Base-by-base conservation (phyloP, 139 green algal genomes). In the Trebouxia sp. region DNA sequence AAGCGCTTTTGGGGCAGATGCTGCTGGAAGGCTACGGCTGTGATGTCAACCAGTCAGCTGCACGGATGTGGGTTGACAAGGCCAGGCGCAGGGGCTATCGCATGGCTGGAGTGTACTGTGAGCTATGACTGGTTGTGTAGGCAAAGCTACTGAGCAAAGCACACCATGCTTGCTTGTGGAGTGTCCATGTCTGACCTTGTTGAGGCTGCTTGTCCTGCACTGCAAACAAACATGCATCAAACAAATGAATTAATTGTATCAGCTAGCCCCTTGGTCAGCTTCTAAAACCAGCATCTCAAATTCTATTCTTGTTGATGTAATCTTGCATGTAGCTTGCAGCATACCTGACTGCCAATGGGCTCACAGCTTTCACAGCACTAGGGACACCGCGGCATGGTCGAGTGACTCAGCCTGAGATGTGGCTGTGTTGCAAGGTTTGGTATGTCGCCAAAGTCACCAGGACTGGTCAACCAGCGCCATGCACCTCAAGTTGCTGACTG, bases 21-120 rank as follows among this genome's bases (percentile, higher is more conserved):
- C 86, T 94, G 69, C 78, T 87, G 38, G 91, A 96, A 80, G 92
- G 92, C 10, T 96, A 96, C 41, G 92, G 92, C 26, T 94, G 91
- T 80, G 72, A 90, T 22, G 76, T 85, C 22, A 85, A 95, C 79
- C 35, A 82, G 0, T 72, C 74, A 7, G 84, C 79, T 7, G 90
- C 84, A 6, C 88, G 86, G 78, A 86, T 93, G 80, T 93, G 90
- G 88, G 78, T 75, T 14, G 90, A 93, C 47, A 92, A 88, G 81
- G 92, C 91, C 1, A 79, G 80, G 39, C 55, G 82, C 28, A 77
- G 91, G 8, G 92, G 92, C 7, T 96, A 96, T 82, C 80, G 88
- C 39, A 94, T 95, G 91, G 79, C 92, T n/a, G 86, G 89, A 17
- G 88, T 93, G 7, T 95, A 77, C 32, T 83, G 78, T 67, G 78